Conservation (phyloP, 2,329 filamentous ascomycete genomes). For the Aureobasidium sp. region DNA sequence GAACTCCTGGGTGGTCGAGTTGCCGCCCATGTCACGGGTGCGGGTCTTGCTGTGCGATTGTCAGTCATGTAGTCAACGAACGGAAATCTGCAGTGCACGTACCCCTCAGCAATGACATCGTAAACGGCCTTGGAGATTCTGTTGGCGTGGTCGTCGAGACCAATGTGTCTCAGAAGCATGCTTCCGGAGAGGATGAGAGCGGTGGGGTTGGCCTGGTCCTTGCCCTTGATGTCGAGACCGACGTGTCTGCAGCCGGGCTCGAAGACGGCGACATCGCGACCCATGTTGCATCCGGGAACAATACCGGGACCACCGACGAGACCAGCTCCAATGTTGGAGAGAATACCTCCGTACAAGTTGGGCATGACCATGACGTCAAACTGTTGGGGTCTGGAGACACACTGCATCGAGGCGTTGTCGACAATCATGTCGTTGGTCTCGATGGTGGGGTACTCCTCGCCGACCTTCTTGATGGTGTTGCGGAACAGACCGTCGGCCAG, state of each 20-base stretch:
- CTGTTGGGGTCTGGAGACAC: conserved; percentile 90
- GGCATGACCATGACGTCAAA: conserved; percentile 99
- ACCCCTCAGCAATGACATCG: conserved; percentile 84
- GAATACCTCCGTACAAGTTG: conserved; percentile 96
- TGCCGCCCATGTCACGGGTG: conserved; percentile 94
- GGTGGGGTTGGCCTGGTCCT: conserved; percentile 97
- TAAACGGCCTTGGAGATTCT: conserved; percentile 86
- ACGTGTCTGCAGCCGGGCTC: conserved; percentile 99
- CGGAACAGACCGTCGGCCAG: conserved; percentile 97
- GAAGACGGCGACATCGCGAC: conserved; percentile 94
- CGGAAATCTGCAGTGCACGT: conserved; percentile 35
- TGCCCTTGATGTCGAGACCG: conserved; percentile 98
- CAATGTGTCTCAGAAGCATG: conserved; percentile 96
- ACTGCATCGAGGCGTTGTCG: conserved; percentile 99
- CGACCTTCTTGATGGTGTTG: conserved; percentile 88
- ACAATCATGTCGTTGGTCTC: conserved; percentile 99
- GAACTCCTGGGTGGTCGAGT: conserved; percentile 86
- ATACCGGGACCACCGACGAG: conserved; percentile 95
- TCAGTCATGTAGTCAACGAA: conserved; percentile 26
- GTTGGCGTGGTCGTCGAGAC: conserved; percentile 96
- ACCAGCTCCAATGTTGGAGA: conserved; percentile 97
- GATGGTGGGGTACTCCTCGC: conserved; percentile 90
- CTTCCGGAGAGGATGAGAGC: conserved; percentile 90
- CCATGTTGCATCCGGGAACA: conserved; percentile 99
- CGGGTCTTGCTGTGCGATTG: conserved; percentile 61